Base-by-base conservation (phyloP, 192 early-diverging fungal genomes). In the Coemansia sp. region DNA sequence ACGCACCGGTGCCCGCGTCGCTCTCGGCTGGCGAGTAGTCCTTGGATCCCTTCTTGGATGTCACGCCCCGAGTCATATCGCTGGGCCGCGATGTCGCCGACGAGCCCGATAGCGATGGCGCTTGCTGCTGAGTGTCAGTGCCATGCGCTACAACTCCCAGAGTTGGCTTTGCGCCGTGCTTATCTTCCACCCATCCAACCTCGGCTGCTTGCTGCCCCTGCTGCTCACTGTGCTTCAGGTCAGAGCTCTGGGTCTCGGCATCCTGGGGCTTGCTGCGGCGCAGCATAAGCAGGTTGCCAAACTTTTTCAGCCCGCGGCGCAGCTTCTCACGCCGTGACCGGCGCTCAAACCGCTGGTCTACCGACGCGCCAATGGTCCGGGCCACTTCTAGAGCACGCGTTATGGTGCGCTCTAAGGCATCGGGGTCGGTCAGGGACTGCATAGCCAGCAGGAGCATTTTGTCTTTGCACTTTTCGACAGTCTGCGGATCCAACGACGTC, bases 301-400 rank as follows among this genome's bases (percentile, higher is more conserved):
- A 76, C 18, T 47, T 51, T 52, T 69, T 69, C 41, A 76, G 36
- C 11, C 73, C 73, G 8, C 73, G 73, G n/a, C 48, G 36, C 30
- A 76, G 58, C 30, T 61, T 65, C 26, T 69, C 54, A 18, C 54
- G 18, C 20, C 21, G 32, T 14, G 73, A 62, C 28, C 66, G 51
- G 3, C 47, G 37, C 51, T 69, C 73, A 17, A 76, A 76, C 30
- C 73, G 73, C 51, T 76, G 54, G 15, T 69, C 73, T 7, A 69
- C 58, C 8, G 42, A 56, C 1, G 58, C 43, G 11, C 48, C 28
- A 58, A 69, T 55, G 14, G 23, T 26, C 7, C 39, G 58, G 2
- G 66, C 73, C 5, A 44, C 57, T 0, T 51, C 61, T 16, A 76
- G 50, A 0, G 73, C 66, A 17, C 62, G 44, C 1, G 53, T 46